phyloP scores from a whole-genome alignment of 495 filamentous ascomycete species.

The Penicillium daleae region DNA sequence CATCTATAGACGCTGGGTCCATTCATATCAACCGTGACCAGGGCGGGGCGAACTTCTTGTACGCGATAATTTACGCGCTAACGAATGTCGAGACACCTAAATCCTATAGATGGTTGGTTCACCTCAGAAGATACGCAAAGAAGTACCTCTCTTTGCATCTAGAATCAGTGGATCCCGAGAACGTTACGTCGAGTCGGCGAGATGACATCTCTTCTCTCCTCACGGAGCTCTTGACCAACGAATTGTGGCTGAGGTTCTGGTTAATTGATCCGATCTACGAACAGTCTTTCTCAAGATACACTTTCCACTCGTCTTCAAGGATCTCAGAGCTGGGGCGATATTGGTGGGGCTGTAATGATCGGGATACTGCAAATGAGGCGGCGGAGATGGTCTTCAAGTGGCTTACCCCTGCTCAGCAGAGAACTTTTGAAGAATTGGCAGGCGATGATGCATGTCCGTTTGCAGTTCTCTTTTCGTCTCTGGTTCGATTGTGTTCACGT shows the following conservation, averaged over 20 bases:
- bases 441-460: neutral
- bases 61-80: neutral
- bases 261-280: too few relatives aligned
- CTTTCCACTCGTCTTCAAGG: neutral
- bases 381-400: neutral
- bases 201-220: too few relatives aligned
- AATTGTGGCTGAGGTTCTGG: too few relatives aligned
- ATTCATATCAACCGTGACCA: neutral
- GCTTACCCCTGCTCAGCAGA: neutral
- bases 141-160: neutral
- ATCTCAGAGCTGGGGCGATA: neutral
- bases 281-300: neutral
- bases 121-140: neutral
- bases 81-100: neutral
- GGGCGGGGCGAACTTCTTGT: neutral
- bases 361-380: neutral
- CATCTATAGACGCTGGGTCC: neutral
- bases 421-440: neutral
- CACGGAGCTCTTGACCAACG: too few relatives aligned
- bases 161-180: too few relatives aligned
- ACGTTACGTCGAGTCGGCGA: too few relatives aligned
- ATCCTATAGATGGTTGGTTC: neutral
- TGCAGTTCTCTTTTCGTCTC: neutral
- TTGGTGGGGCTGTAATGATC: neutral
- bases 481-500: neutral